Base-by-base conservation (phyloP, 805 yeast species). In the Metschnikowia colocasiae region DNA sequence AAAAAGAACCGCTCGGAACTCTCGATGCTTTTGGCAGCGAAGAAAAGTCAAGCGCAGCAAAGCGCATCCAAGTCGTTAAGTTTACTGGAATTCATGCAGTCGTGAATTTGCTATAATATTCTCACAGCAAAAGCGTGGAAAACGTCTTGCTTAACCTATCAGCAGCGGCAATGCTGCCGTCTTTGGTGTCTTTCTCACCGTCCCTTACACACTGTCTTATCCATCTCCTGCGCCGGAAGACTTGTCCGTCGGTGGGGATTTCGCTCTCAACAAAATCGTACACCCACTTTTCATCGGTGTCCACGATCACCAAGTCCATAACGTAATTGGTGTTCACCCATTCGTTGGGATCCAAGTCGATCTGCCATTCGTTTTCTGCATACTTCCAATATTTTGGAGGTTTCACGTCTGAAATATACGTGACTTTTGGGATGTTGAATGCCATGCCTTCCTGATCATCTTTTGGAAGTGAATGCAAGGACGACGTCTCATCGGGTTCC, bases 231-330 rank as follows among this genome's bases (percentile, higher is more conserved):
- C 92, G 71, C 54, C 91, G 70, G 58, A 61, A 66, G 5, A 65
- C 45, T 51, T 83, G 71, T 53, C 79, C 50, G 26, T 46, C 55
- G 9, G 47, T 39, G 15, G 53, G 23, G 19, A 42, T 53, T 46
- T 57, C 61, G 18, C 47, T 56, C 12, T 36, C 51, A n/a, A 61
- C 60, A 32, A 63, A 59, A 62, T 88, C 96, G 61, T 88, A 88
- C 16, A 87, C 92, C 96, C 96, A 88, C 63, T 88, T 88, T 34
- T 85, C 86, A 47, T 82, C 90, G 25, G 78, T 69, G 64, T 88
- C 95, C 18, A 86, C 71, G 18, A 71, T 74, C 13, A 84, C 80
- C 38, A 79, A 64, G 47, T 78, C 83, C 25, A 57, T 49, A 12
- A 84, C 65, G 43, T 77, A 67, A 45, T 79, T 75, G 2, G 64